phyloP scores from a whole-genome alignment of 345 rosid species.

The Brassica cretica region DNA sequence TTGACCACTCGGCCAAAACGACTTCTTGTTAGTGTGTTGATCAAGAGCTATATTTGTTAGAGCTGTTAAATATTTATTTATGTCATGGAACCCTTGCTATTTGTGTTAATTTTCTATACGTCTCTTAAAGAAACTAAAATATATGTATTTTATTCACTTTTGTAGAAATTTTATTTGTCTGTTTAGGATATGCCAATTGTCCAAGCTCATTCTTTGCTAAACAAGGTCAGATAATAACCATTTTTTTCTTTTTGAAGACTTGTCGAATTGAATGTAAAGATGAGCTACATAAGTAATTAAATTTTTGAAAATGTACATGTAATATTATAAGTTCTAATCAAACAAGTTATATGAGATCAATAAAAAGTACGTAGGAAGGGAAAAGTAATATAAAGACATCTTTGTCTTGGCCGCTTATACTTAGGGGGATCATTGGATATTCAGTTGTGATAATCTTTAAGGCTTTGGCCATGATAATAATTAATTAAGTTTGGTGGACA shows the following conservation, averaged over 20 bases:
- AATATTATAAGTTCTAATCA: not conserved
- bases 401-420: not conserved
- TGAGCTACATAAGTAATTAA: not conserved
- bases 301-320: not conserved
- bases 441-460: not conserved
- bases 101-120: no score
- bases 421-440: not conserved
- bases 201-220: not conserved
- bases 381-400: not conserved
- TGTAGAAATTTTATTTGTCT: not conserved
- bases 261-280: not conserved
- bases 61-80: no score
- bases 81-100: no score
- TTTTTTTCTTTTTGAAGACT: not conserved
- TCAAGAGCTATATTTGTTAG: no score
- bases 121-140: no score
- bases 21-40: not conserved
- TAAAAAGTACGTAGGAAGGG: not conserved
- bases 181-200: not conserved
- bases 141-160: no score
- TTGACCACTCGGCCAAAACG: constrained; percentile 67
- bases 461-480: not conserved
- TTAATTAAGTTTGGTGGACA: not conserved
- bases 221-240: not conserved
- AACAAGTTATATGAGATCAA: not conserved